Evolutionary conservation across 2,329 filamentous ascomycete species (phyloP).

Genomic region (Xylaria sp.): DNA sequence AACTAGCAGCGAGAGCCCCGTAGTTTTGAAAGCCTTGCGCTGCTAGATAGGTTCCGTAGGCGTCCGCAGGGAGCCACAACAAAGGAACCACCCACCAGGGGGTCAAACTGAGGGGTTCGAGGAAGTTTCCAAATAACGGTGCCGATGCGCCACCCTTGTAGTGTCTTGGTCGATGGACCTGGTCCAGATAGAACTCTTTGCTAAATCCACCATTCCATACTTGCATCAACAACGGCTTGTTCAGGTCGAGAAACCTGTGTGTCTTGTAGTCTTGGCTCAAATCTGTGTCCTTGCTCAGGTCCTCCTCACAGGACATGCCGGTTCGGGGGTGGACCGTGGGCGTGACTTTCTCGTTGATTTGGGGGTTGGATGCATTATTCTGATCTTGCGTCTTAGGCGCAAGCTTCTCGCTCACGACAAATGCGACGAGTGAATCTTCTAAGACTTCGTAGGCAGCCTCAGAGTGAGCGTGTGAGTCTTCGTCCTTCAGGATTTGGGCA

Average conservation of each 20-base stretch:
- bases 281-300: slow-evolving; percentile 89
- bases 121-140: slow-evolving; percentile 94
- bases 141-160: slow-evolving; percentile 94
- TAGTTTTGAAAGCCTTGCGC: slow-evolving; percentile 67
- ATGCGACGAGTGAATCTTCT: slow-evolving; percentile 86
- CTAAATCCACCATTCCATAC: slow-evolving; percentile 88
- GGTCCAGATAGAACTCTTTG: slow-evolving; percentile 97
- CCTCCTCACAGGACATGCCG: slow-evolving; percentile 89
- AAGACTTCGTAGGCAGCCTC: slow-evolving; percentile 96
- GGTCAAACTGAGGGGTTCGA: slow-evolving; percentile 97
- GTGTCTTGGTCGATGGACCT: slow-evolving; percentile 94
- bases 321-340: slow-evolving; percentile 70
- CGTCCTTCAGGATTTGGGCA: slow-evolving; percentile 82
- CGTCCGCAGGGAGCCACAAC: slow-evolving; percentile 84
- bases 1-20: slow-evolving; percentile 68
- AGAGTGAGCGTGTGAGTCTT: slow-evolving; percentile 84
- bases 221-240: slow-evolving; percentile 84
- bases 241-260: slow-evolving; percentile 94
- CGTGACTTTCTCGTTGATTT: slow-evolving; percentile 50
- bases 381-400: slow-evolving; percentile 52
- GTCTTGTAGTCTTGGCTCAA: slow-evolving; percentile 78
- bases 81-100: slow-evolving; percentile 91
- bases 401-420: slow-evolving; percentile 72
- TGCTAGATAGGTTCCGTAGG: slow-evolving; percentile 77
- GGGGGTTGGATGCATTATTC: slow-evolving; percentile 49